Conservation (phyloP, 1,284 basidiomycete genomes). For the Xerocomus amazonicus region DNA sequence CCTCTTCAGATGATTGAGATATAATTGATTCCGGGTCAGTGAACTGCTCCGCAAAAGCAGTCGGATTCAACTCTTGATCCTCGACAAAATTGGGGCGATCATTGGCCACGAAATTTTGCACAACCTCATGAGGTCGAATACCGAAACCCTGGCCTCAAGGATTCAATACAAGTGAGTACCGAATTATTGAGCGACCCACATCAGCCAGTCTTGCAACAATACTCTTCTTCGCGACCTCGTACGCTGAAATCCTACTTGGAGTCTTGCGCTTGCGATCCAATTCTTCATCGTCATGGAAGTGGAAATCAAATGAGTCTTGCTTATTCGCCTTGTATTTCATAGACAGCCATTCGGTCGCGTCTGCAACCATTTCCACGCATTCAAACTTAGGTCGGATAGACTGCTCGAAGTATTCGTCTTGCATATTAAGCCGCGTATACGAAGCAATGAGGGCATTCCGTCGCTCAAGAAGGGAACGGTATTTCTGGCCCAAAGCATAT, state of each 20-base stretch:
- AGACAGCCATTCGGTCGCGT: constrained; percentile 88
- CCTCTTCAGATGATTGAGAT: constrained; percentile 56
- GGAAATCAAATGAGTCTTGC: constrained; percentile 56
- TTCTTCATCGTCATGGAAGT: constrained; percentile 67
- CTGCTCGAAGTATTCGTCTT: constrained; percentile 71
- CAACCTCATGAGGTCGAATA: constrained; percentile 74
- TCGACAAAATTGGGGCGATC: constrained; percentile 68
- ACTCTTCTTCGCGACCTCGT: constrained; percentile 82
- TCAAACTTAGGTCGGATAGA: constrained; percentile 63
- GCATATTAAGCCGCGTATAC: constrained; percentile 61
- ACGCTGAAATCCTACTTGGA: constrained; percentile 82
- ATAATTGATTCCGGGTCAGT: constrained; percentile 61
- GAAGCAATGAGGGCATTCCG: constrained; percentile 59
- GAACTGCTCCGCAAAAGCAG: constrained; percentile 74
- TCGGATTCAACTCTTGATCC: constrained; percentile 72
- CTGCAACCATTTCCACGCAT: constrained; percentile 85
- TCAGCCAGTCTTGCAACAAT: constrained; percentile 73
- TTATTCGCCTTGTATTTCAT: constrained; percentile 83
- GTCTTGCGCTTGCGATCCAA: constrained; percentile 72
- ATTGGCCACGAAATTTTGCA: constrained; percentile 69
- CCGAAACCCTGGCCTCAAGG: constrained; percentile 62
- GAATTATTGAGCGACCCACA: constrained; percentile 39
- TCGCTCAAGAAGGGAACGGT: constrained; percentile 78
- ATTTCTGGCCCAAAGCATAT: constrained; percentile 81
- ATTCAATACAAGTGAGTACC: constrained; percentile 14